A percentile compares a stretch with the other conserved stretches of the same genome.
These are phyloP conservation scores for Neopestalotiopsis clavispora DNA, from an alignment of 2,329 filamentous ascomycete species.

Conservation along the genomic window DNA sequence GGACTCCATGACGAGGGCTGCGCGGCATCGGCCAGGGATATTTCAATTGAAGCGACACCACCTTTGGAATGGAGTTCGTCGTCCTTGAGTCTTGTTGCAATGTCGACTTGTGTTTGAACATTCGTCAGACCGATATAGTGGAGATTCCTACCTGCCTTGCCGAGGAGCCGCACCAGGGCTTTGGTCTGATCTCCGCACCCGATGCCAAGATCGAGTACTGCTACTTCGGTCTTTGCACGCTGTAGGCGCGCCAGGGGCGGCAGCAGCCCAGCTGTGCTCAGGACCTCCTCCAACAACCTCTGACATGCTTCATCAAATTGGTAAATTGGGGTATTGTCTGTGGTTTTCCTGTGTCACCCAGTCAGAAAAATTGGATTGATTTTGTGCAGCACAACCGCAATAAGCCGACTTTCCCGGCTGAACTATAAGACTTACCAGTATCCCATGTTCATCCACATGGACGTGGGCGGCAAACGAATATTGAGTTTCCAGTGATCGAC, in stretches of 20 bases:
- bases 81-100: conserved; percentile 34
- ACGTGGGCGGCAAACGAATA: conserved; percentile 46
- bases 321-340: background rate
- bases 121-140: conserved; percentile 58
- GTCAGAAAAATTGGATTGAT: background rate
- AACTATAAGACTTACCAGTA: conserved; percentile 53
- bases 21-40: conserved; percentile 57
- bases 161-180: conserved; percentile 42
- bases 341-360: background rate
- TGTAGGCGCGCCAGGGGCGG: conserved; percentile 14
- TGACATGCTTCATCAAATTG: conserved; percentile 52
- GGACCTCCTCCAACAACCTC: conserved; percentile 52
- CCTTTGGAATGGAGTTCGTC: background rate
- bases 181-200: conserved; percentile 64
- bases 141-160: conserved; percentile 29
- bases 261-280: conserved; percentile 47
- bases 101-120: background rate
- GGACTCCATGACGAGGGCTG: conserved; percentile 37
- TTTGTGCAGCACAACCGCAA: background rate
- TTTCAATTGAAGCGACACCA: conserved; percentile 27
- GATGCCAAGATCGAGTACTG: conserved; percentile 59
- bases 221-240: background rate
- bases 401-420: background rate
- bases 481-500: conserved; percentile 63
- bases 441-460: conserved; percentile 70